A percentile compares a stretch with the other conserved stretches of the same genome.
Evolutionary conservation across 2,329 filamentous ascomycete species (phyloP).

Genomic region (Fusarium pseudonygamai): DNA sequence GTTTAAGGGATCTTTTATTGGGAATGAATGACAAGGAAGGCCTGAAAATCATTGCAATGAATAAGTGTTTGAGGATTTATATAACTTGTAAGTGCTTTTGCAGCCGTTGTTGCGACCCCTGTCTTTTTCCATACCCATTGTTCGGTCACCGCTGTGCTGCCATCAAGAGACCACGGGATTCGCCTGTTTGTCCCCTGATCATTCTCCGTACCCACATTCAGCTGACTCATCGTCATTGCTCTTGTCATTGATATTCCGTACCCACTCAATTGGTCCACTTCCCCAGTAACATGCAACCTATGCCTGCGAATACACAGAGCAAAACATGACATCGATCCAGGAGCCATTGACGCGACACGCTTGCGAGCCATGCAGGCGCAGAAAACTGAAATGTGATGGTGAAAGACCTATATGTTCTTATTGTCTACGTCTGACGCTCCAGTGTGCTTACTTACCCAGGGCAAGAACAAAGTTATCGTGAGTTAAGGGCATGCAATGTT

Average conservation of each 20-base stretch:
- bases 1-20: neutral
- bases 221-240: neutral
- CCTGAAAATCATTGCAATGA: neutral
- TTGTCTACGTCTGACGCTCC: fast-evolving
- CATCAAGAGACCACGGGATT: neutral
- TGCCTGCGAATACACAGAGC: neutral
- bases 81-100: neutral
- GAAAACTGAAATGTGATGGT: neutral
- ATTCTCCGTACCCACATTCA: neutral
- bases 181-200: neutral
- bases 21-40: neutral
- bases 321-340: neutral
- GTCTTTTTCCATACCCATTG: neutral
- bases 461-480: neutral
- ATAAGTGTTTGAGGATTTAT: neutral
- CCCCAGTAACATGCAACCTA: neutral
- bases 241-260: neutral
- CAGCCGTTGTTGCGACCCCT: neutral
- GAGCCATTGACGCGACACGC: neutral
- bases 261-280: neutral
- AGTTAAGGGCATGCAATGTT: fast-evolving
- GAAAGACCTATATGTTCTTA: neutral
- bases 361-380: neutral
- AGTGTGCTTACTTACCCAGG: neutral
- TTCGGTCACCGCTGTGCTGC: no score